Evolutionary conservation across 345 rosid species (phyloP).

Genomic region (Dovyalis caffra): DNA sequence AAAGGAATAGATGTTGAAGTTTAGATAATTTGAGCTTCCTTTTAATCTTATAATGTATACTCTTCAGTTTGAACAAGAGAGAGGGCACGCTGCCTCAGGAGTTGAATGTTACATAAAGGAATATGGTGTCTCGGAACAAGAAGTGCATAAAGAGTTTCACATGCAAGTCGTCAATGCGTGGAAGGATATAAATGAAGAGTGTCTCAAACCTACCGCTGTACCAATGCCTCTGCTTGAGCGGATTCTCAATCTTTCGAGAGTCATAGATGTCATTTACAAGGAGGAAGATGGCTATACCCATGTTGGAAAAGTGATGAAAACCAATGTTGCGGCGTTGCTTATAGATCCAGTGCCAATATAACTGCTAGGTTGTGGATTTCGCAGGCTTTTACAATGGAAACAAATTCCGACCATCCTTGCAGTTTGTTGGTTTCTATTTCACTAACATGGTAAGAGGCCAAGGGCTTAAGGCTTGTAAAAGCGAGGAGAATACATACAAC

Average conservation of each 20-base stretch:
- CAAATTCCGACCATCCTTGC: too few species aligned
- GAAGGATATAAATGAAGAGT: slow-evolving; percentile 34
- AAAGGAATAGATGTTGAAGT: background rate
- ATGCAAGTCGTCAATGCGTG: slow-evolving; percentile 16
- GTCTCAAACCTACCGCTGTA: background rate
- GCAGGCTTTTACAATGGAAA: too few species aligned
- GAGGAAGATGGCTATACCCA: too few species aligned
- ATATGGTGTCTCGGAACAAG: background rate
- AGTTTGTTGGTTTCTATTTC: too few species aligned
- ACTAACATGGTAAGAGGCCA: too few species aligned
- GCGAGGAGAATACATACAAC: too few species aligned
- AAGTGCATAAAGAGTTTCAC: background rate
- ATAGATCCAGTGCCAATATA: too few species aligned
- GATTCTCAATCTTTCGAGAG: slow-evolving; percentile 18
- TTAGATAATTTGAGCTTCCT: background rate
- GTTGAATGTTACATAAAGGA: slow-evolving; percentile 8
- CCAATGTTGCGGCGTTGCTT: too few species aligned
- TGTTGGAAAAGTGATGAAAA: too few species aligned
- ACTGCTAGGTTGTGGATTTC: too few species aligned
- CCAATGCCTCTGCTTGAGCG: slow-evolving; percentile 15
- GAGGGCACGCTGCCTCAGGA: background rate
- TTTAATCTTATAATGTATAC: background rate
- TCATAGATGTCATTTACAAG: too few species aligned
- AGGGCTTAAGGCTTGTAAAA: too few species aligned
- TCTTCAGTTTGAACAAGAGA: slow-evolving; percentile 2